Conservation (phyloP, 2,329 filamentous ascomycete genomes). For the Alternaria sp. region DNA sequence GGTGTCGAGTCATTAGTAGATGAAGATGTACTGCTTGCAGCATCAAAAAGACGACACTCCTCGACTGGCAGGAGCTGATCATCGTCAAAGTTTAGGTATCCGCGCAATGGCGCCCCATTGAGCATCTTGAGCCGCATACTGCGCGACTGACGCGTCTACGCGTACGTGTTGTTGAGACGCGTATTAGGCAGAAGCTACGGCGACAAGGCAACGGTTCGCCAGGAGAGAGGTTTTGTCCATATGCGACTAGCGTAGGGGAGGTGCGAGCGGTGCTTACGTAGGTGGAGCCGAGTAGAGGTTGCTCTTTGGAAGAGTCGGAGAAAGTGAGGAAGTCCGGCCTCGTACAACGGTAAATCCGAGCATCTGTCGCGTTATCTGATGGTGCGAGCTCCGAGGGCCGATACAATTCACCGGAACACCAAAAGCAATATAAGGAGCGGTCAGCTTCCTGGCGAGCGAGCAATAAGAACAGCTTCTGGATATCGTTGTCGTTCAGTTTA, state of each 20-base stretch:
- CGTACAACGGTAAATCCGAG: neutral
- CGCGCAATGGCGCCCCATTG: slow-evolving; percentile 67
- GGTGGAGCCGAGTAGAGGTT: slow-evolving; percentile 6
- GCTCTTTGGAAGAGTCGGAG: neutral
- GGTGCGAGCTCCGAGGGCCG: slow-evolving; percentile 4
- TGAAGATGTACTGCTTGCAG: slow-evolving; percentile 29
- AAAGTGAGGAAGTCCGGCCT: slow-evolving; percentile 7
- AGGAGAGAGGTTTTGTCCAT: neutral
- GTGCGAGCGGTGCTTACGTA: neutral
- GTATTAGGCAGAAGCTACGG: neutral
- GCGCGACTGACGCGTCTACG: neutral
- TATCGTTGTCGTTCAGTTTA: neutral
- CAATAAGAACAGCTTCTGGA: neutral
- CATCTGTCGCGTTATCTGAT: neutral
- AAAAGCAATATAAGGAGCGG: slow-evolving; percentile 4
- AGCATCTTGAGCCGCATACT: slow-evolving; percentile 58
- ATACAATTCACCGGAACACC: slow-evolving; percentile 5
- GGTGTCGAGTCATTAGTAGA: slow-evolving; percentile 10
- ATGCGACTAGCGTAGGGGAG: neutral
- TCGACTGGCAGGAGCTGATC: slow-evolving; percentile 61
- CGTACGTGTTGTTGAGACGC: neutral
- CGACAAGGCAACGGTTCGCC: neutral
- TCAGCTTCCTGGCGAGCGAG: neutral
- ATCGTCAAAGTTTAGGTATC: slow-evolving; percentile 64
- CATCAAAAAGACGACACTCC: slow-evolving; percentile 49